Conservation (phyloP, 768 basidiomycete genomes). For the Russula virescens region DNA sequence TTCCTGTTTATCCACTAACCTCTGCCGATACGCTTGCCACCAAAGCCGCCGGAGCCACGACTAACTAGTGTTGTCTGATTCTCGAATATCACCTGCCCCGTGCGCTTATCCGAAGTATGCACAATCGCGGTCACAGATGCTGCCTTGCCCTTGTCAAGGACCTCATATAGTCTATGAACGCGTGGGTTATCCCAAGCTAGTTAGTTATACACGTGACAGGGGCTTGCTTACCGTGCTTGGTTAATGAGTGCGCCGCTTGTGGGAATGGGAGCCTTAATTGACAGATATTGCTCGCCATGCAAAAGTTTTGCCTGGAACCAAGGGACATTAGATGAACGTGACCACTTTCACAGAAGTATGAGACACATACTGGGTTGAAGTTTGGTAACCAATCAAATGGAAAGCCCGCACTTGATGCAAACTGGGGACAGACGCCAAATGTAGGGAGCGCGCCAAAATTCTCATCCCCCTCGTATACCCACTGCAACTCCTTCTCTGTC, state of each 20-base stretch:
- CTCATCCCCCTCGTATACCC: conserved; percentile 87
- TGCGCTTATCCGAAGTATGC: conserved; percentile 72
- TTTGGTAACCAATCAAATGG: conserved; percentile 88
- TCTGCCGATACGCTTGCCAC: conserved; percentile 77
- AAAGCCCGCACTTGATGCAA: conserved; percentile 60
- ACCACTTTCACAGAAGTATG: conserved; percentile 1
- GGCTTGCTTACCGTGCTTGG: conserved; percentile 50
- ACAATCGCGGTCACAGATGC: conserved; percentile 79
- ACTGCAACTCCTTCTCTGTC: conserved; percentile 85
- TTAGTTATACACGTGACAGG: neutral
- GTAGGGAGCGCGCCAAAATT: conserved; percentile 85
- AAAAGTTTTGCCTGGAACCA: conserved; percentile 77
- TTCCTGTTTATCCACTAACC: conserved; percentile 43
- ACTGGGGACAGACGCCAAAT: conserved; percentile 93
- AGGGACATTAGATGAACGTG: neutral
- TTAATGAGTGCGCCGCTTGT: conserved; percentile 76
- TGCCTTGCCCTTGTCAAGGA: conserved; percentile 88
- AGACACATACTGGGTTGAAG: conserved; percentile 75
- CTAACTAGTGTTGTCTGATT: conserved; percentile 90
- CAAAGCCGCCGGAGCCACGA: conserved; percentile 94
- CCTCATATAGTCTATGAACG: conserved; percentile 58
- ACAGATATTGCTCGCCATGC: conserved; percentile 94
- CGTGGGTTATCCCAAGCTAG: neutral
- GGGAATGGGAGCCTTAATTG: conserved; percentile 81
- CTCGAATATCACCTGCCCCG: conserved; percentile 81